Percentiles rank a stretch among this genome's conserved stretches.
Evolutionary conservation across 306 rosid species (phyloP).

Genomic region (Casuarina equisetifolia): DNA sequence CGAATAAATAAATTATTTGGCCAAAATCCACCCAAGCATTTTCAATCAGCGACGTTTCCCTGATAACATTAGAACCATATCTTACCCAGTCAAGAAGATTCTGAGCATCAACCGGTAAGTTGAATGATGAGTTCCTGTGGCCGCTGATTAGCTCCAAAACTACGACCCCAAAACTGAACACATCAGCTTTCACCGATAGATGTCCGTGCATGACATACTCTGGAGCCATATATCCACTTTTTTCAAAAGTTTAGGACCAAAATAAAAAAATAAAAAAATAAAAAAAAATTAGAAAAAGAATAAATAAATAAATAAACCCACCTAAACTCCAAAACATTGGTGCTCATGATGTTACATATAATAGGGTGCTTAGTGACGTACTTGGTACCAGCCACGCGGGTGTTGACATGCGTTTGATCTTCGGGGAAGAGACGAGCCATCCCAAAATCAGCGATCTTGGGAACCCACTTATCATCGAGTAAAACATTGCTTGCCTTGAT

Average conservation of each 20-base stretch:
- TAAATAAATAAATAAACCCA: background rate
- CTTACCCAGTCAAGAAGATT: slow-evolving; percentile 62
- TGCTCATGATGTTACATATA: too few relatives aligned
- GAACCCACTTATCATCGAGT: slow-evolving; percentile 86
- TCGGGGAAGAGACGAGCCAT: slow-evolving; percentile 99
- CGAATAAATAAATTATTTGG: background rate
- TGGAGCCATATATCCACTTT: slow-evolving; percentile 95
- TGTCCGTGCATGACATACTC: slow-evolving; percentile 90
- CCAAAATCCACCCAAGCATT: slow-evolving; percentile 3
- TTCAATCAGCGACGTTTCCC: too few relatives aligned
- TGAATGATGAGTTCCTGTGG: slow-evolving; percentile 55
- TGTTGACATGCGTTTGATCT: slow-evolving; percentile 85
- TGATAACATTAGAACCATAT: background rate
- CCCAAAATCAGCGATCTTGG: slow-evolving; percentile 97
- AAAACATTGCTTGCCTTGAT: slow-evolving; percentile 89
- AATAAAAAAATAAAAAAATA: background rate
- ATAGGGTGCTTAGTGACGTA: slow-evolving; percentile 27
- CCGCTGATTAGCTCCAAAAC: slow-evolving; percentile 77
- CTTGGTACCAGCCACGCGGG: slow-evolving; percentile 99
- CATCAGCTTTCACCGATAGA: slow-evolving; percentile 75
- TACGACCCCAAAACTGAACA: slow-evolving; percentile 88
- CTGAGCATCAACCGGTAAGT: slow-evolving; percentile 29
- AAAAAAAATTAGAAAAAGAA: background rate
- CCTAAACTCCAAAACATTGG: background rate
- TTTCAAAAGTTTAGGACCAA: slow-evolving; percentile 1